These are phyloP conservation scores for Meyerozyma elateridarum DNA, from an alignment of 1,139 yeast genomes.

Conservation along the genomic window DNA sequence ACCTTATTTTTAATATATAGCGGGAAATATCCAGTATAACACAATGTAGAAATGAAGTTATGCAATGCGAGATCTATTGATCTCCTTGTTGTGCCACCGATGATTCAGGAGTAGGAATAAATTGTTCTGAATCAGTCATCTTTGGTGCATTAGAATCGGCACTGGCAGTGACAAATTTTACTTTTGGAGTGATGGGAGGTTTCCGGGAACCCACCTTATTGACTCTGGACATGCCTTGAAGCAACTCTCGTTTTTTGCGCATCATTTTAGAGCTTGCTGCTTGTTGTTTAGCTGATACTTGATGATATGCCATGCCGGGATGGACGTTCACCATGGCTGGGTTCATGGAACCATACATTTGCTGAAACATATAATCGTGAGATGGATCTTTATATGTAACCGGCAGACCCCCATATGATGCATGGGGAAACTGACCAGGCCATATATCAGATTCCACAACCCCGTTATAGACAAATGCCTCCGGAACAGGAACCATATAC, in stretches of 20 bases:
- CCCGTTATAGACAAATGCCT: conserved; percentile 1
- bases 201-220: conserved; percentile 11
- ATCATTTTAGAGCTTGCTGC: conserved; percentile 23
- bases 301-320: conserved; percentile 2
- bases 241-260: conserved; percentile 22
- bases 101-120: conserved; percentile 21
- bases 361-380: conserved; percentile 1
- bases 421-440: conserved; percentile 2
- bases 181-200: conserved; percentile 7
- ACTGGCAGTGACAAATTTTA: conserved; percentile 9
- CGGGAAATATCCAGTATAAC: conserved; percentile 5
- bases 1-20: conserved; percentile 5
- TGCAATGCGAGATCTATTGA: conserved; percentile 8
- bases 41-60: conserved; percentile 6
- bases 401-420: conserved; percentile 1
- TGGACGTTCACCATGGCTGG: conserved; percentile 2
- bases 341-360: not conserved
- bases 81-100: conserved; percentile 13
- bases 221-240: conserved; percentile 11
- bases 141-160: conserved; percentile 16
- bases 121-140: conserved; percentile 12
- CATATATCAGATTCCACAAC: not conserved
- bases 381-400: not conserved
- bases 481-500: conserved; percentile 3
- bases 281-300: conserved; percentile 18